These are phyloP conservation scores for Chlorociboria aeruginascens DNA, from an alignment of 495 filamentous ascomycete species.

Conservation along the genomic window DNA sequence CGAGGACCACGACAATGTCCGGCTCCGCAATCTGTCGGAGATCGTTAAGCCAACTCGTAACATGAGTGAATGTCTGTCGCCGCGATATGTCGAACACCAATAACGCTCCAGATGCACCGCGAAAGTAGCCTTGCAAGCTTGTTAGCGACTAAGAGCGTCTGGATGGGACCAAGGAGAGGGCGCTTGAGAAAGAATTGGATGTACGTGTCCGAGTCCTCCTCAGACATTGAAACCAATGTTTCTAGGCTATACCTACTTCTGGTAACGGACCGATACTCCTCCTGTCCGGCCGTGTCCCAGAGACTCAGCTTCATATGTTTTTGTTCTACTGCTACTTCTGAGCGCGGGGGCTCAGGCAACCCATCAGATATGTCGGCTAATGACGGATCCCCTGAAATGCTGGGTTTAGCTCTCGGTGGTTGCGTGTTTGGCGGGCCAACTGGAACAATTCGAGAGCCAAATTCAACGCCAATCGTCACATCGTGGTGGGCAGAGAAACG, in stretches of 20 bases:
- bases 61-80: constrained; percentile 71
- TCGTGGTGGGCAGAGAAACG: constrained; percentile 88
- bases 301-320: constrained; percentile 68
- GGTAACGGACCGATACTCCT: constrained; percentile 93
- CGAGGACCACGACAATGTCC: constrained; percentile 83
- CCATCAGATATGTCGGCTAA: constrained; percentile 18
- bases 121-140: constrained; percentile 50
- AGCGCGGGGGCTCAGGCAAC: constrained; percentile 25
- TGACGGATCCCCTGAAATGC: constrained; percentile 16
- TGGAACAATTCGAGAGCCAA: constrained; percentile 86
- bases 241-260: constrained; percentile 33
- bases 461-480: constrained; percentile 97
- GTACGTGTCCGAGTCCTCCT: no score
- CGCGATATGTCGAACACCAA: constrained; percentile 92
- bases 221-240: no score
- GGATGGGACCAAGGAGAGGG: no score
- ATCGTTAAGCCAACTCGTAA: constrained; percentile 84
- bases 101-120: constrained; percentile 81
- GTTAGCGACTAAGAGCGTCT: no score
- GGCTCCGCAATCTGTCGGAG: constrained; percentile 86
- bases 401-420: constrained; percentile 18
- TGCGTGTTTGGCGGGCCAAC: constrained; percentile 62
- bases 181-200: no score
- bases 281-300: constrained; percentile 96
- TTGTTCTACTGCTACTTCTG: constrained; percentile 28